Evolutionary conservation across 2,329 filamentous ascomycete species (phyloP).

Genomic region (Verticillium klebahnii): DNA sequence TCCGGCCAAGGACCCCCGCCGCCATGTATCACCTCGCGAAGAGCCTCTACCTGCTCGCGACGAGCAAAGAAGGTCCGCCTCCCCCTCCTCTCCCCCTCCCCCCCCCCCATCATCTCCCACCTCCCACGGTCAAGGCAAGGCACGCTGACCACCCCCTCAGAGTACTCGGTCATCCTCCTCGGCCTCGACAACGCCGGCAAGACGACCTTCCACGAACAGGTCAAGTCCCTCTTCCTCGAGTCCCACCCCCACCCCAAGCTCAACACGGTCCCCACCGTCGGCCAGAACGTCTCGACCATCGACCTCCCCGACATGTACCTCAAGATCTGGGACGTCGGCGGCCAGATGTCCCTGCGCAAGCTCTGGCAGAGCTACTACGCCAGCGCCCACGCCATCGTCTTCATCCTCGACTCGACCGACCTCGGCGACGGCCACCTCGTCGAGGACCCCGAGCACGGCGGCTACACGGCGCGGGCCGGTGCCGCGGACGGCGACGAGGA

Average conservation of each 20-base stretch:
- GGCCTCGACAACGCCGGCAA: slow-evolving; percentile 98
- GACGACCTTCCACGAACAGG: slow-evolving; percentile 95
- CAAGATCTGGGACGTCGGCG: slow-evolving; percentile 97
- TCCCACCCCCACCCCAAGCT: slow-evolving; percentile 58
- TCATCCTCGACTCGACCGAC: slow-evolving; percentile 94
- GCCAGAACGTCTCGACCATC: slow-evolving; percentile 93
- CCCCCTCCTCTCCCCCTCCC: slow-evolving; percentile 3
- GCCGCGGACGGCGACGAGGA: slow-evolving; percentile 30
- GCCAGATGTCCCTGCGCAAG: slow-evolving; percentile 80
- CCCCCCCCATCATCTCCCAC: not conserved
- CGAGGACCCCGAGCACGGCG: not conserved
- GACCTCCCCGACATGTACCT: slow-evolving; percentile 91
- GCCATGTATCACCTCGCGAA: slow-evolving; percentile 94
- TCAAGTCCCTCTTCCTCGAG: slow-evolving; percentile 80
- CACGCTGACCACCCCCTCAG: slow-evolving; percentile 36
- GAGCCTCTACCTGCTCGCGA: slow-evolving; percentile 89
- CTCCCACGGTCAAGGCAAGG: not conserved
- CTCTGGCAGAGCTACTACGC: slow-evolving; percentile 97
- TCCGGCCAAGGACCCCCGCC: not conserved
- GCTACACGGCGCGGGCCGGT: not conserved
- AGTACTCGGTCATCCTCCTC: slow-evolving; percentile 95
- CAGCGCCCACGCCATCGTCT: slow-evolving; percentile 93
- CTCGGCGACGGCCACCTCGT: slow-evolving; percentile 76
- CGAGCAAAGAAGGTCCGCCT: slow-evolving; percentile 82
- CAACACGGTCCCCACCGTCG: slow-evolving; percentile 93